phyloP scores from a whole-genome alignment of 2,329 filamentous ascomycete species.

The Microthyrium microscopicum region DNA sequence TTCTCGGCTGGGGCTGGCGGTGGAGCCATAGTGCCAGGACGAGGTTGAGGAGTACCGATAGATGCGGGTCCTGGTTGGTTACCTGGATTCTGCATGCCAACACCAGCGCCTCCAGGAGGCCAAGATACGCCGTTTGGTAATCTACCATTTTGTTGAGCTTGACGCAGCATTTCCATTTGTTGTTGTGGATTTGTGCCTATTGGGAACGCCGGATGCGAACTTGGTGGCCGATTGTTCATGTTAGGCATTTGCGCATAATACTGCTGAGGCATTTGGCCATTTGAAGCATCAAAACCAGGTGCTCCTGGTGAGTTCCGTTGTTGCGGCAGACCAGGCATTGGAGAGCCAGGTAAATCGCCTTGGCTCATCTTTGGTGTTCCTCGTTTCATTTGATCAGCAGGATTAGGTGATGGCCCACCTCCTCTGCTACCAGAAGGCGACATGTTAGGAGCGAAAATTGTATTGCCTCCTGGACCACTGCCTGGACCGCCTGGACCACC shows the following conservation, averaged over 20 bases:
- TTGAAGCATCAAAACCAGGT: constrained; percentile 36
- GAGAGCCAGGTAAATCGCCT: constrained; percentile 48
- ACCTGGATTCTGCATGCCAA: constrained; percentile 35
- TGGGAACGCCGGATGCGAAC: constrained; percentile 47
- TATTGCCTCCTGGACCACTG: constrained; percentile 36
- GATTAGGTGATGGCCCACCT: constrained; percentile 62
- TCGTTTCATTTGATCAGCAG: constrained; percentile 63
- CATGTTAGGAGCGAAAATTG: constrained; percentile 46
- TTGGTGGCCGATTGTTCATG: constrained; percentile 38
- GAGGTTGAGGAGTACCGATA: constrained; percentile 57
- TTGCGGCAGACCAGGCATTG: constrained; percentile 41
- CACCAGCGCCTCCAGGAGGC: constrained; percentile 26
- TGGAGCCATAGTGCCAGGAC: constrained; percentile 39
- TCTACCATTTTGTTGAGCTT: constrained; percentile 12
- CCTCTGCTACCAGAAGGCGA: constrained; percentile 52
- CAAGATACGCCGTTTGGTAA: constrained; percentile 8
- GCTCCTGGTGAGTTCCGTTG: no score
- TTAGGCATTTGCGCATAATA: constrained; percentile 34
- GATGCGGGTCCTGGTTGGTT: constrained; percentile 34
- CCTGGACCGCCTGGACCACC: constrained; percentile 22
- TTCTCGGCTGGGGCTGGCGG: constrained; percentile 28
- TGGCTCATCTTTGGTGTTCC: constrained; percentile 58
- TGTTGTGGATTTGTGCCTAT: constrained; percentile 25
- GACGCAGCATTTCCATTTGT: constrained; percentile 38
- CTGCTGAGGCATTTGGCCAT: constrained; percentile 29